phyloP scores from a whole-genome alignment of 2,329 filamentous ascomycete species.

The Colletotrichum sp. region DNA sequence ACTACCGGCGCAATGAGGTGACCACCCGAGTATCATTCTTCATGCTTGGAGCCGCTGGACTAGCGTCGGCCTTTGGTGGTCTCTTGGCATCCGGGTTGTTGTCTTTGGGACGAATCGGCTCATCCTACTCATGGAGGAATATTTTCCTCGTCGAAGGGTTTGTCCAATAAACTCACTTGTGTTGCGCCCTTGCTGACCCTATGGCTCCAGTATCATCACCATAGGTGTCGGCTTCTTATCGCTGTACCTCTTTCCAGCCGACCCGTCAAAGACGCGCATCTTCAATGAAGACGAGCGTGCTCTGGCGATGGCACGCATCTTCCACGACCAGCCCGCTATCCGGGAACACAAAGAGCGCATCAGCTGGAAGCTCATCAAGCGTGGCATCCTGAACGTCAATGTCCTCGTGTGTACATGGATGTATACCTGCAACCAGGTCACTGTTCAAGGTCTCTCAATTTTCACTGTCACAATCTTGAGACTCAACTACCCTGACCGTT shows the following conservation, averaged over 20 bases:
- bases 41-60: conserved; percentile 66
- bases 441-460: conserved; percentile 70
- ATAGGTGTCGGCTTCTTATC: conserved; percentile 57
- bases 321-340: conserved; percentile 39
- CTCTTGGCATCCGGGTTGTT: conserved; percentile 54
- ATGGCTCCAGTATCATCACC: conserved; percentile 55
- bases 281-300: conserved; percentile 66
- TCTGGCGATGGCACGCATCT: conserved; percentile 69
- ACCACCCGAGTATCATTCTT: conserved; percentile 66
- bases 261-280: conserved; percentile 25
- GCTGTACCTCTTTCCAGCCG: conserved; percentile 23
- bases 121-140: conserved; percentile 62
- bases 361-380: conserved; percentile 21
- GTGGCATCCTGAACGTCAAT: conserved; percentile 27
- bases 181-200: background rate
- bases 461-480: conserved; percentile 69
- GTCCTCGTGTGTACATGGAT: conserved; percentile 30
- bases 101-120: conserved; percentile 25
- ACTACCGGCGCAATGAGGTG: conserved; percentile 66
- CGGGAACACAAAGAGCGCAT: conserved; percentile 25
- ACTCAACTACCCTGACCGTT: conserved; percentile 29
- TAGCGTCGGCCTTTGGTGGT: conserved; percentile 72
- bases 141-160: conserved; percentile 44
- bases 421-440: conserved; percentile 43
- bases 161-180: background rate